Conservation (phyloP, 2,329 filamentous ascomycete species). For the Magnaporthales sp. region DNA sequence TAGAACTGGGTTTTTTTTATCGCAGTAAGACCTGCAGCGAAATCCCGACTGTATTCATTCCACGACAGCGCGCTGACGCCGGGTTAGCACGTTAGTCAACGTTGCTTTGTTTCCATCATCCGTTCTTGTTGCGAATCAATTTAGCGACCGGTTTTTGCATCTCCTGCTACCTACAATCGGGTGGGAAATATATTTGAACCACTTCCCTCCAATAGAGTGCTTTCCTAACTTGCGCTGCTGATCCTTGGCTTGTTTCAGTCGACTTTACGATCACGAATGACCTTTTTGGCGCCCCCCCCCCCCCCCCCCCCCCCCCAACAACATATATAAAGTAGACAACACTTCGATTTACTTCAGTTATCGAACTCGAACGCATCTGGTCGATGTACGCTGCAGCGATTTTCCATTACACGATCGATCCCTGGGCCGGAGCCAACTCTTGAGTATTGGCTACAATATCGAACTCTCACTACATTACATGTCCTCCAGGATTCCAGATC, state of each 20-base stretch:
- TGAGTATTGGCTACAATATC: background rate
- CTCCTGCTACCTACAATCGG: background rate
- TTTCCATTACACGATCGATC: background rate
- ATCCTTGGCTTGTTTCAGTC: background rate
- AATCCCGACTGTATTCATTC: background rate
- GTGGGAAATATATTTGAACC: background rate
- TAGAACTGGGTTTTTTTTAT: background rate
- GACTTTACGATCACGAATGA: background rate
- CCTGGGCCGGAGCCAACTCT: background rate
- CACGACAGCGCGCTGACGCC: background rate
- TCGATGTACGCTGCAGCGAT: background rate
- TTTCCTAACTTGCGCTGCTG: background rate
- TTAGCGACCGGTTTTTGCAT: background rate
- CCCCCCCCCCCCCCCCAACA: too few relatives aligned
- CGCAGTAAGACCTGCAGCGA: background rate
- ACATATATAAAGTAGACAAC: background rate
- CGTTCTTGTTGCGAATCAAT: background rate
- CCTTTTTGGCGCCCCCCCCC: too few relatives aligned
- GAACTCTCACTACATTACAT: background rate
- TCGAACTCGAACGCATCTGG: background rate
- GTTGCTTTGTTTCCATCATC: background rate
- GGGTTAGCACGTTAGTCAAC: background rate
- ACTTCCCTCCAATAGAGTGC: background rate
- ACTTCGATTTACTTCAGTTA: background rate
- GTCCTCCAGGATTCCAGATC: background rate